A percentile compares a stretch with the other conserved stretches of the same genome.
phyloP scores from a whole-genome alignment of 164 flowering plant species.

The Platanus orientalis region DNA sequence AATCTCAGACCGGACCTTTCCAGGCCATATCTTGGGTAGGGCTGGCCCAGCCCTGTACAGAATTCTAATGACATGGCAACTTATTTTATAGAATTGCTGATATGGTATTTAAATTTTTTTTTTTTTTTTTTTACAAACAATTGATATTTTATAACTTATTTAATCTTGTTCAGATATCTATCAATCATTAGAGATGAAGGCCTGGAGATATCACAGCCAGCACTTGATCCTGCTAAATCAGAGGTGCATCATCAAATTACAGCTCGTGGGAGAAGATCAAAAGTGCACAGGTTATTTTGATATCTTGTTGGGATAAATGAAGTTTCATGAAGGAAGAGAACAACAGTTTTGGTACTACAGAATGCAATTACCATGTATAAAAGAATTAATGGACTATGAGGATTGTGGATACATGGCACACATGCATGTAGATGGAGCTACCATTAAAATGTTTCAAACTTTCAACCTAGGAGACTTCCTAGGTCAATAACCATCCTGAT shows the following conservation, averaged over 20 bases:
- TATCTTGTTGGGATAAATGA: not conserved
- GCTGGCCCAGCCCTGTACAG: too few species aligned
- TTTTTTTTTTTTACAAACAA: too few species aligned
- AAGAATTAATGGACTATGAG: too few species aligned
- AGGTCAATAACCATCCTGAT: not conserved
- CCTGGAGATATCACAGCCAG: constrained; percentile 95
- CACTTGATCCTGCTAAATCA: constrained; percentile 70
- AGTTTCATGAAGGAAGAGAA: not conserved
- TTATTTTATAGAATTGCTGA: too few species aligned
- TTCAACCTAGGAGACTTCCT: not conserved
- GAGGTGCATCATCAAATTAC: constrained; percentile 83
- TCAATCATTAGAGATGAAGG: constrained; percentile 73
- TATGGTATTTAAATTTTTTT: too few species aligned
- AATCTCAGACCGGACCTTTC: too few species aligned
- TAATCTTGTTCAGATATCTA: constrained; percentile 47
- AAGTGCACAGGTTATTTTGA: constrained; percentile 62
- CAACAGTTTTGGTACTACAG: too few species aligned
- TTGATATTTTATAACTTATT: not conserved
- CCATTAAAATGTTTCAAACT: not conserved
- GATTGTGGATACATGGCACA: too few species aligned
- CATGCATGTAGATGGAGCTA: too few species aligned
- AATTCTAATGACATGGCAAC: too few species aligned
- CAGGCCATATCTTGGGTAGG: too few species aligned
- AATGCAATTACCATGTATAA: too few species aligned
- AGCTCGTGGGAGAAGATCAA: constrained; percentile 45